phyloP scores from a whole-genome alignment of 371 early-diverging fungal species.

The Basidiobolus heterosporus region DNA sequence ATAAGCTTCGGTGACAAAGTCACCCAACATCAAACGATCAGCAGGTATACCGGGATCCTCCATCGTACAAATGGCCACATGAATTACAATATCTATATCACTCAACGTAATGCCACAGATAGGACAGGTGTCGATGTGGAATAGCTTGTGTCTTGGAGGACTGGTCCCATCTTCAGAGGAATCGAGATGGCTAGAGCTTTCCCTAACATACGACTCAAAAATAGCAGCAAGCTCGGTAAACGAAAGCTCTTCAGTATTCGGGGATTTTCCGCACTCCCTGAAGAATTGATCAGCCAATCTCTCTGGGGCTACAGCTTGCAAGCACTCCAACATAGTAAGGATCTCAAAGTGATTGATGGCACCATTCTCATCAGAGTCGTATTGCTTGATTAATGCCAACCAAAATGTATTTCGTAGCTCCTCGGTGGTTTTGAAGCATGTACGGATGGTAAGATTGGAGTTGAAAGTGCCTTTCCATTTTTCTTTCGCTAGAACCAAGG shows the following conservation, averaged over 20 bases:
- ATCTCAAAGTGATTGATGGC: conserved; percentile 37
- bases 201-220: conserved; percentile 26
- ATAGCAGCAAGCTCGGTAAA: conserved; percentile 44
- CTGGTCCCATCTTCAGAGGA: too few species aligned
- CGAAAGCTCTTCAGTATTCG: conserved; percentile 35
- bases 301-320: conserved; percentile 55
- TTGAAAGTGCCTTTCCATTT: conserved; percentile 19
- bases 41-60: conserved; percentile 36
- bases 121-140: conserved; percentile 45
- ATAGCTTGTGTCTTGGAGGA: conserved; percentile 27
- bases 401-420: conserved; percentile 56
- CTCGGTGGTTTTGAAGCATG: conserved; percentile 43
- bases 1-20: conserved; percentile 58
- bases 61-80: conserved; percentile 55
- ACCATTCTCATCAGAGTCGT: conserved; percentile 34
- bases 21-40: conserved; percentile 50
- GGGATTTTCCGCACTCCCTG: conserved; percentile 30
- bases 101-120: conserved; percentile 31
- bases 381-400: conserved; percentile 43
- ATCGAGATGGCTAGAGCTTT: too few species aligned
- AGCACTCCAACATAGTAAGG: conserved; percentile 52
- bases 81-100: conserved; percentile 61
- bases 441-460: conserved; percentile 27
- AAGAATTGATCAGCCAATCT: conserved; percentile 47
- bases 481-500: conserved; percentile 16